Conservation (phyloP, 2,329 filamentous ascomycete genomes). For the Rhynchosporium graminicola region DNA sequence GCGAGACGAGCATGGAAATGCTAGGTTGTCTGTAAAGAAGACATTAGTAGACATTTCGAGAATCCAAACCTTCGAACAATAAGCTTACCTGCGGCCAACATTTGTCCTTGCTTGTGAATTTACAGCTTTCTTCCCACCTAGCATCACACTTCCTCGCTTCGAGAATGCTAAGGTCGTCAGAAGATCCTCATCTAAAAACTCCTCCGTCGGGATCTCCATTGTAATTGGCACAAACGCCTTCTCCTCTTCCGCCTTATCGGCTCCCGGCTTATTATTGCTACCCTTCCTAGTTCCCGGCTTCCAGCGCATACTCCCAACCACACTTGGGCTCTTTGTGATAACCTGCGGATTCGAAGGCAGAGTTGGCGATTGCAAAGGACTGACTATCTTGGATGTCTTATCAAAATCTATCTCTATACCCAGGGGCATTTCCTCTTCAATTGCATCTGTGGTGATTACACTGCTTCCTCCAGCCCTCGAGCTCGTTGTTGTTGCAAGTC, state of each 20-base stretch:
- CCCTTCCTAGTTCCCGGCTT: slow-evolving; percentile 25
- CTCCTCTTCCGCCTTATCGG: slow-evolving; percentile 29
- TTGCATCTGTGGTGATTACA: slow-evolving; percentile 33
- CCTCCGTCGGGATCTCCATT: slow-evolving; percentile 57
- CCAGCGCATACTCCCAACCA: slow-evolving; percentile 24
- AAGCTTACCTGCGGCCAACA: slow-evolving; percentile 31
- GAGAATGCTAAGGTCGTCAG: slow-evolving; percentile 60
- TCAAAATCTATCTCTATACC: slow-evolving; percentile 35
- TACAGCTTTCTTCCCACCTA: slow-evolving; percentile 49
- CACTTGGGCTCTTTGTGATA: slow-evolving; percentile 25
- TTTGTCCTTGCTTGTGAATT: slow-evolving; percentile 32
- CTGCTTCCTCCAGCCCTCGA: slow-evolving; percentile 47
- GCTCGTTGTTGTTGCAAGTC: slow-evolving; percentile 50
- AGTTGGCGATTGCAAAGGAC: slow-evolving; percentile 11
- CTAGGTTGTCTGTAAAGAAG: slow-evolving; percentile 34
- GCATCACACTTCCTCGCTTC: slow-evolving; percentile 64
- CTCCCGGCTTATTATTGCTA: slow-evolving; percentile 12
- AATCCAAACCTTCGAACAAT: slow-evolving; percentile 9
- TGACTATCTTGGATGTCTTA: slow-evolving; percentile 9
- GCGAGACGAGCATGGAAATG: slow-evolving; percentile 36
- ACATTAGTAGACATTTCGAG: not conserved
- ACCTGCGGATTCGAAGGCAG: not conserved
- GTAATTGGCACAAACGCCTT: slow-evolving; percentile 46
- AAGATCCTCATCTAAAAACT: slow-evolving; percentile 59
- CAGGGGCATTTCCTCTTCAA: slow-evolving; percentile 30